Percentiles rank a stretch among this genome's conserved stretches.
Evolutionary conservation across 2,329 filamentous ascomycete species (phyloP).

Genomic region (Mycocentrospora acerina): DNA sequence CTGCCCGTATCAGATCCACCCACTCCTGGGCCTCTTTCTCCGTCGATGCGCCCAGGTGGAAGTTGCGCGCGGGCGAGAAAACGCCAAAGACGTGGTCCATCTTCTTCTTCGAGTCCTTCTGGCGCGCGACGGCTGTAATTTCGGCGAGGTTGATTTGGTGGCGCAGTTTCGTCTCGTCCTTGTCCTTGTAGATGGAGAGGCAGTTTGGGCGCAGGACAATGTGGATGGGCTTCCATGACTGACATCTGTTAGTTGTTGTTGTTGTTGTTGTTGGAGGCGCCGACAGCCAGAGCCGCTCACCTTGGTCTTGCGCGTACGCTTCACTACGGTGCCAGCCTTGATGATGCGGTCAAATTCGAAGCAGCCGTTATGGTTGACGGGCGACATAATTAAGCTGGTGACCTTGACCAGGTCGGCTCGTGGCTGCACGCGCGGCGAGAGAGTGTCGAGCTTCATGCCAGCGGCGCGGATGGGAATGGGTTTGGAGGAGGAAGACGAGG

Average conservation of each 20-base stretch:
- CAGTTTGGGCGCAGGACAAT: slow-evolving; percentile 88
- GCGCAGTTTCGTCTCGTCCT: slow-evolving; percentile 84
- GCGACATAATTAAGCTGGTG: slow-evolving; percentile 69
- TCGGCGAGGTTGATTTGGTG: slow-evolving; percentile 88
- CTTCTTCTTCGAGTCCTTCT: slow-evolving; percentile 87
- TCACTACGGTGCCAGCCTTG: slow-evolving; percentile 82
- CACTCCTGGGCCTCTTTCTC: slow-evolving; percentile 79
- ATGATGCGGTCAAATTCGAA: slow-evolving; percentile 95
- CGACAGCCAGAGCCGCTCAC: slow-evolving; percentile 34
- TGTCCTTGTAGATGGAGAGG: slow-evolving; percentile 89
- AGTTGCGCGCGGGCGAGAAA: slow-evolving; percentile 89
- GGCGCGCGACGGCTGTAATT: slow-evolving; percentile 83
- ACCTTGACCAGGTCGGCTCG: slow-evolving; percentile 17
- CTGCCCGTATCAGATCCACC: slow-evolving; percentile 76
- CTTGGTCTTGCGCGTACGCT: slow-evolving; percentile 93
- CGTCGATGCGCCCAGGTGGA: slow-evolving; percentile 77
- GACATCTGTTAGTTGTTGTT: slow-evolving; percentile 11
- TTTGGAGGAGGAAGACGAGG: slow-evolving; percentile 12
- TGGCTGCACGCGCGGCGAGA: slow-evolving; percentile 19
- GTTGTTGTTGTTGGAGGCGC: not conserved
- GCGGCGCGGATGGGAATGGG: slow-evolving; percentile 21
- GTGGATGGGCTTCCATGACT: slow-evolving; percentile 90
- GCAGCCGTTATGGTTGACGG: slow-evolving; percentile 91
- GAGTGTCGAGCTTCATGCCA: slow-evolving; percentile 30
- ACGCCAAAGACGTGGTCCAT: slow-evolving; percentile 86